Conservation (phyloP, 2,329 filamentous ascomycete species). For the Fusarium sp. region DNA sequence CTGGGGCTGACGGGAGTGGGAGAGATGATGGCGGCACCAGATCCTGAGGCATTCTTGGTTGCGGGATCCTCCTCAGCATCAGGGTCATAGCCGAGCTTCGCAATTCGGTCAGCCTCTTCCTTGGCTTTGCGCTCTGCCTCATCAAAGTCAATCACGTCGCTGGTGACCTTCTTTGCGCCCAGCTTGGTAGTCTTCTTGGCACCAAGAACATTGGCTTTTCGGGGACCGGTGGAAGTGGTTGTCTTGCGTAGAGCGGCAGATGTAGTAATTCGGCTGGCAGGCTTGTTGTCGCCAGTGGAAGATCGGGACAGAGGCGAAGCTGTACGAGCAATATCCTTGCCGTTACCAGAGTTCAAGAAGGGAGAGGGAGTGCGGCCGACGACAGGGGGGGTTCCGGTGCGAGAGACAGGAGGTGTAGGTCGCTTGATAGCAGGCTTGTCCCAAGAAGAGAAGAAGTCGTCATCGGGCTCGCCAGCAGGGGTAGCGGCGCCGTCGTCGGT, state of each 20-base stretch:
- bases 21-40: constrained; percentile 72
- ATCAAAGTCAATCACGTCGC: constrained; percentile 91
- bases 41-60: constrained; percentile 58
- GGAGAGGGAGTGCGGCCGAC: constrained; percentile 88
- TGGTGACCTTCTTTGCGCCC: constrained; percentile 89
- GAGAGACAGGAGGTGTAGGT: constrained; percentile 91
- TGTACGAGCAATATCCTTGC: constrained; percentile 79
- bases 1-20: constrained; percentile 81
- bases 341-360: constrained; percentile 82
- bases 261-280: constrained; percentile 78
- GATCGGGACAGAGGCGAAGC: constrained; percentile 82
- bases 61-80: constrained; percentile 78
- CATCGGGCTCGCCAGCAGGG: constrained; percentile 85
- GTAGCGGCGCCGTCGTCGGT: constrained; percentile 77
- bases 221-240: constrained; percentile 69
- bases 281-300: constrained; percentile 64
- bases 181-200: constrained; percentile 86
- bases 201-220: constrained; percentile 87
- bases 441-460: constrained; percentile 99
- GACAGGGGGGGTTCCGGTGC: constrained; percentile 86
- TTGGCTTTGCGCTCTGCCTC: constrained; percentile 97
- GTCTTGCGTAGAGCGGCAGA: constrained; percentile 87
- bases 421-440: constrained; percentile 98
- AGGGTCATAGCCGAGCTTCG: constrained; percentile 94
- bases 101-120: constrained; percentile 95